These are phyloP conservation scores for Plasmodium cynomolgi DNA, from an alignment of 169 alveolate species.

Conservation along the genomic window DNA sequence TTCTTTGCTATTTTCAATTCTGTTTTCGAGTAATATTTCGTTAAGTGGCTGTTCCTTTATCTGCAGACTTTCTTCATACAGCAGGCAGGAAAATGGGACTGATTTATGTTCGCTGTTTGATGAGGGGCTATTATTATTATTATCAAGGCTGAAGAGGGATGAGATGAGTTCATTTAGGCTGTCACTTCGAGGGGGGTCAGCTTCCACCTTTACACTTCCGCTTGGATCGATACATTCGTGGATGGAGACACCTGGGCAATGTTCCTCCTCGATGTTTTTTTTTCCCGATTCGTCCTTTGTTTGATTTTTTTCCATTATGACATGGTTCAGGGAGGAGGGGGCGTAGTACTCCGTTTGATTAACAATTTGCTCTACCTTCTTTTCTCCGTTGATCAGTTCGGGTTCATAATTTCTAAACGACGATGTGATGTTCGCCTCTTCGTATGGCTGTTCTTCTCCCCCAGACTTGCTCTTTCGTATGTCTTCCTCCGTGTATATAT, in stretches of 20 bases:
- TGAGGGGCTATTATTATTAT: neutral
- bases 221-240: neutral
- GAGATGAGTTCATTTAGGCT: neutral
- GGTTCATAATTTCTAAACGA: neutral
- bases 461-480: neutral
- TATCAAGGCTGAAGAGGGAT: constrained; percentile 17
- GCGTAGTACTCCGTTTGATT: neutral
- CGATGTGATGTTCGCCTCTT: neutral
- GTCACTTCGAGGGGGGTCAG: constrained; percentile 4
- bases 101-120: neutral
- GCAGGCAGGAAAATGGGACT: constrained; percentile 14
- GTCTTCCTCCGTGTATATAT: neutral
- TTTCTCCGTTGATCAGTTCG: neutral
- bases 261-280: neutral
- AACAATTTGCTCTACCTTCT: neutral
- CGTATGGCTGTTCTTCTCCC: neutral
- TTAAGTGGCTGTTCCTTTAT: constrained; percentile 49
- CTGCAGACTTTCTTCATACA: constrained; percentile 25
- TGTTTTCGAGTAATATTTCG: constrained; percentile 52
- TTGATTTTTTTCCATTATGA: neutral
- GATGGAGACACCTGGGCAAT: neutral
- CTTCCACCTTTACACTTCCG: neutral
- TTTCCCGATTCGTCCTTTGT: neutral
- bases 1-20: constrained; percentile 57
- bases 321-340: neutral